Evolutionary conservation across 2,329 filamentous ascomycete genomes (phyloP), one percentile per base, ranked within the genome.

Genomic region (Zasmidium cellare): DNA sequence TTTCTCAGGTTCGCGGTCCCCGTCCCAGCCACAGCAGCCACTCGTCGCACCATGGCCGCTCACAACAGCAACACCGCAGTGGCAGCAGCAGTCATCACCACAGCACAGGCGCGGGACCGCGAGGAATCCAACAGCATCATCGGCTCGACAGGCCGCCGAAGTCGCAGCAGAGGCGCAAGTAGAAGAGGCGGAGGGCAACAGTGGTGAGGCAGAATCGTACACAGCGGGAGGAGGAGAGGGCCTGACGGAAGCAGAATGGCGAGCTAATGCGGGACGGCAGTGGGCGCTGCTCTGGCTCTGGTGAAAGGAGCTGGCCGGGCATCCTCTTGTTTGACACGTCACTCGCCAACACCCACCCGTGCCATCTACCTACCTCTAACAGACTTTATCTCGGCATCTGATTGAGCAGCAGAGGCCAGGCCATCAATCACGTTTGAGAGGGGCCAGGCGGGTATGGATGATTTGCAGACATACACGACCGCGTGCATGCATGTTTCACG

Each of bases 1-100:
- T 67, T 65, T 66, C 64, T 62, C 65, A 60, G 56, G 47, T 60
- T 59, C 62, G 65, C 59, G 65, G 62, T 60, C 58, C 62, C 55
- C 61, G 64, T 55, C 58, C 59, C 59, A 58, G 54, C 52, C 25
- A 28, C 25, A 56, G 59, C 59, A 58, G 54, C 52, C 25, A 28
- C 25, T 28, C 25, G 25, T 28, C 25, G 11, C 25, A n/a, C n/a
- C n/a, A 28, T 28, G 25, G 25, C 25, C 25, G 25, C 25, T n/a
- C n/a, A n/a, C n/a, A n/a, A n/a, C 60, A 62, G 47, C 57, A 57
- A n/a, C 54, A 41, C 31, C 56, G 6, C 6, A 28, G 25, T 28
- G 25, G 35, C 35, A 41, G 35, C 44, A 50, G 31, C 58, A 60
- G 25, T 45, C 25, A 28, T 11, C 25, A 28, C 25, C 41, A 50